Evolutionary conservation across 83 land plant genomes (phyloP), one percentile per base, ranked within the genome.

Genomic region (Picea mariana): DNA sequence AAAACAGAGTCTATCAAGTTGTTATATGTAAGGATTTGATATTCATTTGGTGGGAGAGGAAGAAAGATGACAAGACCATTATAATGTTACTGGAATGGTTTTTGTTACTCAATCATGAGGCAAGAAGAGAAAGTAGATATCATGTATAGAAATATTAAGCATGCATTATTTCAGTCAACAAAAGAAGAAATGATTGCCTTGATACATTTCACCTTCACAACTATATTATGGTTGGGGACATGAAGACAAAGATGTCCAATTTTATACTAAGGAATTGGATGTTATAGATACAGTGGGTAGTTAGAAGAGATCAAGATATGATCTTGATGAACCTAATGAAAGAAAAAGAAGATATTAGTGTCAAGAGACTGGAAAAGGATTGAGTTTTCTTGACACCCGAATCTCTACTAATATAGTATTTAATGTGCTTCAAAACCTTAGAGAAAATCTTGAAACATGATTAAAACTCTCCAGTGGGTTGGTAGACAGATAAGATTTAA

Each of bases 241-340:
- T 81, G 81, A 87, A 89, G 66, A 87, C 91, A 9, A 89, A 89
- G 90, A 87, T 84, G 90, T 87, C 26, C 90, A 89, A 38, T 89
- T 89, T 73, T 87, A 81, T 67, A 80, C 82, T 34, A 82, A 80
- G 84, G 87, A 84, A 66, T 79, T 89, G 87, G 90, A 89, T 24
- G 84, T 79, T 9, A 90, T 84, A 55, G 87, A 82, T 44, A 84
- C 84, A 12, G 52, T 47, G 52, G 47, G 52, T 9, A 47, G 52
- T 47, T 1, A 9, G 52, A 47, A 47, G 9, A 47, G 52, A 47
- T 47, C 11, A 9, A 47, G 52, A 11, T 47, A 47, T 47, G 52
- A 47, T 47, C 9, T 1, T 47, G 49, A 47, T 47, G 52, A 47
- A 47, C 52, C 52, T 47, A 2, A 47, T 9, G 91, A 84, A 75